A percentile compares a stretch with the other conserved stretches of the same genome.
Evolutionary conservation across 148 eudicot species (phyloP).

Genomic region (Rhododendron williamsianum): DNA sequence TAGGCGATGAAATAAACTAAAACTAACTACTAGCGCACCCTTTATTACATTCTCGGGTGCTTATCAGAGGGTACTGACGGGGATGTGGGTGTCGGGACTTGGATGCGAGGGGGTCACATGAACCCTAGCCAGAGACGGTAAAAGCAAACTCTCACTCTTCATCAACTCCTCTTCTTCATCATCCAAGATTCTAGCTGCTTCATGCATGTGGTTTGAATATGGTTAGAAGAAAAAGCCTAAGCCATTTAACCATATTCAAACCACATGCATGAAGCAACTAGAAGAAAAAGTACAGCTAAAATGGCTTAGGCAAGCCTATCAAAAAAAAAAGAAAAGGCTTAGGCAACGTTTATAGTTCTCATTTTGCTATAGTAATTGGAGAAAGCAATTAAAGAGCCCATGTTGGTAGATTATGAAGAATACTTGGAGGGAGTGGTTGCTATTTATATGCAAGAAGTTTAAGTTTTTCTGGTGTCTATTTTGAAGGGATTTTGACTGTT

Average conservation of each 20-base stretch:
- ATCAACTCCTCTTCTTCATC: neutral
- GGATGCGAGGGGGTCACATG: neutral
- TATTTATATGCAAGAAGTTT: neutral
- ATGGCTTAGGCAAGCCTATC: neutral
- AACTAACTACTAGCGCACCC: no score
- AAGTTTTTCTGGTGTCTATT: neutral
- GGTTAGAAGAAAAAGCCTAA: conserved; percentile 3
- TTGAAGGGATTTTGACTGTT: no score
- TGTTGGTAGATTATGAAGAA: neutral
- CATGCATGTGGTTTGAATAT: conserved; percentile 5
- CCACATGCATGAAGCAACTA: neutral
- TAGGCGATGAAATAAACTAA: no score
- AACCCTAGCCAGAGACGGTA: neutral
- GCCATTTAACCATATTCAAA: no score
- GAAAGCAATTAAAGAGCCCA: neutral
- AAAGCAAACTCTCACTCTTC: neutral
- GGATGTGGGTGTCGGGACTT: neutral
- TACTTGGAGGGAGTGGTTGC: neutral
- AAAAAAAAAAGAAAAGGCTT: no score
- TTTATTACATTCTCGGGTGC: no score
- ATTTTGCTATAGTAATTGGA: neutral
- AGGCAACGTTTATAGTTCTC: neutral
- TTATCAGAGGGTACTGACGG: neutral
- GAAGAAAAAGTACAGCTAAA: conserved; percentile 5
- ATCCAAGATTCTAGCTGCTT: conserved; percentile 4